Percentiles rank a stretch among this genome's conserved stretches.
These are phyloP conservation scores for Mycena capillaripes DNA, from an alignment of 768 basidiomycete genomes.

Conservation along the genomic window DNA sequence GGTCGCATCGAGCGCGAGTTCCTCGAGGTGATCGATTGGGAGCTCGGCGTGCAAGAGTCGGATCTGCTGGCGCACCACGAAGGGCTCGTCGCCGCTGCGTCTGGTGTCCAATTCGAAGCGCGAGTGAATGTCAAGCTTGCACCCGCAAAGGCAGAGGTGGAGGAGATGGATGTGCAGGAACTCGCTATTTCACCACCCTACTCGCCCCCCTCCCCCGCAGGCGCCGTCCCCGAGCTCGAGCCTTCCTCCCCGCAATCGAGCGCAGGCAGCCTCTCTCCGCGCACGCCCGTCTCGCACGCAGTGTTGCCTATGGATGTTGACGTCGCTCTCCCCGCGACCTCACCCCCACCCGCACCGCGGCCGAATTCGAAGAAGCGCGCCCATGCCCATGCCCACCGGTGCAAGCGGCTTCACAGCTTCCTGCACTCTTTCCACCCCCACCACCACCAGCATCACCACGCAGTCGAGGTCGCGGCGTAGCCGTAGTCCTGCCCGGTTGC, in stretches of 20 bases:
- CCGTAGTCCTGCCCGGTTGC: too few relatives aligned
- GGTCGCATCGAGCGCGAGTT: slow-evolving; percentile 27
- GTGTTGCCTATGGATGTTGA: too few relatives aligned
- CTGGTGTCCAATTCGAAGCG: too few relatives aligned
- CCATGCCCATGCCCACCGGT: background rate
- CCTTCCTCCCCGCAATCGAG: too few relatives aligned
- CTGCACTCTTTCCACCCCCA: background rate
- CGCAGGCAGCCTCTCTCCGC: slow-evolving; percentile 19
- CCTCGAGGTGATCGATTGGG: slow-evolving; percentile 22
- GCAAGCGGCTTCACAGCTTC: background rate
- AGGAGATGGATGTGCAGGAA: background rate
- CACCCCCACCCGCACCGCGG: background rate
- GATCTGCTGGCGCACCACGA: too few relatives aligned
- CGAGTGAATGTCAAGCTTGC: too few relatives aligned
- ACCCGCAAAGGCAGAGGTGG: background rate
- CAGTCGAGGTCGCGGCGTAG: background rate
- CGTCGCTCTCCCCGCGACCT: too few relatives aligned
- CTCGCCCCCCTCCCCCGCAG: background rate
- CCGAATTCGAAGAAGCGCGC: background rate
- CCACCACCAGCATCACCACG: background rate
- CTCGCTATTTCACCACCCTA: too few relatives aligned
- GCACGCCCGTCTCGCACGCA: slow-evolving; percentile 7
- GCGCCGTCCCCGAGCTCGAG: slow-evolving; percentile 26
- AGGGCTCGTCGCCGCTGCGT: background rate
- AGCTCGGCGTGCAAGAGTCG: slow-evolving; percentile 15